Evolutionary conservation across 225 moss, liverwort and hornwort species (phyloP).

Genomic region (Rhytidiadelphus loreus): DNA sequence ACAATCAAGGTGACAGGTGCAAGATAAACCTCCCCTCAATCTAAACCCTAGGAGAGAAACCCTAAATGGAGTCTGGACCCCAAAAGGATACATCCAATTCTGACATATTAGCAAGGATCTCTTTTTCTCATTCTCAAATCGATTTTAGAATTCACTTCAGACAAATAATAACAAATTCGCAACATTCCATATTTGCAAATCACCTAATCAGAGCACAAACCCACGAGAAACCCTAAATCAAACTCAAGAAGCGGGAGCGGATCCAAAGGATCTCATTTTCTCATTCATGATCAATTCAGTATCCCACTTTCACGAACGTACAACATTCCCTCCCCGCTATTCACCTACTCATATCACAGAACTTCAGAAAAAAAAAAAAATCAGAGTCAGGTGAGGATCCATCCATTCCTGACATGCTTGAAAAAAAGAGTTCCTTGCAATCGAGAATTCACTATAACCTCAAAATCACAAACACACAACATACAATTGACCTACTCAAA

Average conservation of each 20-base stretch:
- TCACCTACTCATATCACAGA: neutral
- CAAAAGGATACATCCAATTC: neutral
- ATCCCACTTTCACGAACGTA: neutral
- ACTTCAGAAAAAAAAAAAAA: neutral
- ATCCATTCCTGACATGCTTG: neutral
- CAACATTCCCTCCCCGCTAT: neutral
- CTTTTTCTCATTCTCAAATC: neutral
- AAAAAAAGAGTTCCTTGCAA: neutral
- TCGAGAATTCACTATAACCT: neutral
- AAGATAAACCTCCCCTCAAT: neutral
- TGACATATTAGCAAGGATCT: neutral
- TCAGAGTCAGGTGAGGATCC: neutral
- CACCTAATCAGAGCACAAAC: neutral
- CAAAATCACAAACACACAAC: neutral
- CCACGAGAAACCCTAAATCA: neutral
- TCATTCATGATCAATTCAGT: neutral
- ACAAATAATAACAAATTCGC: neutral
- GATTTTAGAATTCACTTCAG: neutral
- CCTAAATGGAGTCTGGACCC: neutral
- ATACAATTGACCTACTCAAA: neutral
- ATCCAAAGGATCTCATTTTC: neutral
- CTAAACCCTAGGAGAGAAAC: neutral
- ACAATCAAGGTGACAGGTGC: neutral
- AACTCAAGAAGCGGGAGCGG: neutral
- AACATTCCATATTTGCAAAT: neutral